Conservation (phyloP, 164 flowering plant genomes). For the Vitis rotundifolia region DNA sequence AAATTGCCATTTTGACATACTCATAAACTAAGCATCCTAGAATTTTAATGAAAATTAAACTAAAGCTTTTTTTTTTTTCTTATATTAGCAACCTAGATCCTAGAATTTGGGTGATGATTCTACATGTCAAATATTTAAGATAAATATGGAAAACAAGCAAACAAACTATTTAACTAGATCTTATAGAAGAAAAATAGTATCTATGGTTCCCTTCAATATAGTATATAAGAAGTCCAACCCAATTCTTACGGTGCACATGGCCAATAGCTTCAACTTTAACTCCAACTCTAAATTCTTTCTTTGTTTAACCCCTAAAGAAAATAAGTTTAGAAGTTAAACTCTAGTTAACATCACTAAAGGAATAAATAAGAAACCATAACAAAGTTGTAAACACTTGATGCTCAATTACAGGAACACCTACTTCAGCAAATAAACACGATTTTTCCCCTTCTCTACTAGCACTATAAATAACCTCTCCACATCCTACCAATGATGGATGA, state of each 20-base stretch:
- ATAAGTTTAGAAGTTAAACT: neutral
- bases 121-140: neutral
- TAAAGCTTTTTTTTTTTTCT: neutral
- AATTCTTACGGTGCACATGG: conserved; percentile 76
- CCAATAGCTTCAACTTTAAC: conserved; percentile 86
- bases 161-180: too few species aligned
- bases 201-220: conserved; percentile 74
- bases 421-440: conserved; percentile 51
- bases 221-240: conserved; percentile 77
- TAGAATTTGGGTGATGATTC: neutral
- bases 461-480: conserved; percentile 59
- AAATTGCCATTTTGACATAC: conserved; percentile 74
- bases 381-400: conserved; percentile 9
- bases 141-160: too few species aligned
- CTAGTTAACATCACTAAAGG: neutral
- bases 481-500: conserved; percentile 82
- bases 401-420: conserved; percentile 56
- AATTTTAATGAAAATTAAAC: neutral
- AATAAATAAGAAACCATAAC: neutral
- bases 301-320: too few species aligned
- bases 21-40: conserved; percentile 75
- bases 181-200: conserved; percentile 12
- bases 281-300: conserved; percentile 75
- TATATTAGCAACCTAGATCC: neutral
- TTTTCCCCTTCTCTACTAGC: conserved; percentile 68